phyloP scores from a whole-genome alignment of 257 asterid genomes.

The Lantana camara region DNA sequence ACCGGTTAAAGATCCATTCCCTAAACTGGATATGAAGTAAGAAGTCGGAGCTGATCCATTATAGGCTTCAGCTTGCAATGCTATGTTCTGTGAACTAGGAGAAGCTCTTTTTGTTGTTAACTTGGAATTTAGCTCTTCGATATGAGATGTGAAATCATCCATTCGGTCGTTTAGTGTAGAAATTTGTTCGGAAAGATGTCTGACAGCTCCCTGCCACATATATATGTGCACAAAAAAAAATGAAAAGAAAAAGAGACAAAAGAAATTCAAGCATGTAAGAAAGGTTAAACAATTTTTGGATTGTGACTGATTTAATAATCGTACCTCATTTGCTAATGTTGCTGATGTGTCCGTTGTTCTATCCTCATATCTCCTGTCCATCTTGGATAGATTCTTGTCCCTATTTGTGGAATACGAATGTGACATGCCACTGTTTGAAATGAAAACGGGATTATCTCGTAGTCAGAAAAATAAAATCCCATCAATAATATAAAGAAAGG shows the following conservation, averaged over 20 bases:
- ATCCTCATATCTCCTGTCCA: constrained; percentile 51
- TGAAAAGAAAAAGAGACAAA: not conserved
- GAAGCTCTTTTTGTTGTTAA: constrained; percentile 50
- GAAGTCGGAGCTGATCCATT: constrained; percentile 90
- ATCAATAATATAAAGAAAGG: no score
- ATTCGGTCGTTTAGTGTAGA: constrained; percentile 79
- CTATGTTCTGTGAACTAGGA: constrained; percentile 54
- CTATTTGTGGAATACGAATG: constrained; percentile 76
- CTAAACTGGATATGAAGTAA: constrained; percentile 77
- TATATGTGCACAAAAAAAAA: constrained; percentile 1
- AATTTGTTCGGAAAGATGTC: constrained; percentile 87
- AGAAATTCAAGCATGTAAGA: not conserved
- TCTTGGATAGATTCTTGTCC: constrained; percentile 60
- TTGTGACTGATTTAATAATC: not conserved
- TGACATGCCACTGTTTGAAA: constrained; percentile 69
- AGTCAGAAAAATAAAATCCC: no score
- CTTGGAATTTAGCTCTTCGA: constrained; percentile 82
- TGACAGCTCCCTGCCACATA: constrained; percentile 55
- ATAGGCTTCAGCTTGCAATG: constrained; percentile 59
- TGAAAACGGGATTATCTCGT: not conserved
- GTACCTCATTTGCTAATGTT: constrained; percentile 57
- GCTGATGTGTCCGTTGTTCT: constrained; percentile 49
- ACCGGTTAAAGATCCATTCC: constrained; percentile 81
- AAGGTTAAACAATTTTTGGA: constrained; percentile 6
- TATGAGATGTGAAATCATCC: constrained; percentile 79